Percentiles rank a stretch among this genome's conserved stretches.
Evolutionary conservation across 208 protist species (phyloP).

Genomic region (Angomonas desouzai): DNA sequence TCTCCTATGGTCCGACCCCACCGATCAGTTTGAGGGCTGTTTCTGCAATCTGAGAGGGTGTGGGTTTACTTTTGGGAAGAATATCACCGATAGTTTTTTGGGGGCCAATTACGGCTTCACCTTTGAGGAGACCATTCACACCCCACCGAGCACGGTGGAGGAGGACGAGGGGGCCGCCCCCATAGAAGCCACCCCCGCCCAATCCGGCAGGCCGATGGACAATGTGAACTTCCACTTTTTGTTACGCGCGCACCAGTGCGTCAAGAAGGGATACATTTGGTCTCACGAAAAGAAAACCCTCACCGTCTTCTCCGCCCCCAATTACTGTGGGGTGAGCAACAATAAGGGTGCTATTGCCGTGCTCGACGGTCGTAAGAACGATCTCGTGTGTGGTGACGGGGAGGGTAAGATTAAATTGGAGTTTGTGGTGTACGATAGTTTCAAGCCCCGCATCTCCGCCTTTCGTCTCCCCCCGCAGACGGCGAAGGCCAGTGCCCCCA

Average conservation of each 20-base stretch:
- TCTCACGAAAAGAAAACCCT: constrained; percentile 41
- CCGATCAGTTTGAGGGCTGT: constrained; percentile 70
- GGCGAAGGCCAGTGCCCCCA: neutral
- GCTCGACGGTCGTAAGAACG: constrained; percentile 40
- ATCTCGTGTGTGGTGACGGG: constrained; percentile 14
- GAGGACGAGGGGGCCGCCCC: neutral
- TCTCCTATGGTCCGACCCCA: constrained; percentile 99
- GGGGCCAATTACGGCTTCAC: constrained; percentile 50
- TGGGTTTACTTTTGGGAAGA: constrained; percentile 72
- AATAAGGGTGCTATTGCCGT: constrained; percentile 76
- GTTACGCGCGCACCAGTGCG: constrained; percentile 91
- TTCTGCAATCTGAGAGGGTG: constrained; percentile 55
- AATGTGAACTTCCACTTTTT: constrained; percentile 88
- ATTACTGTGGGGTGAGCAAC: constrained; percentile 73
- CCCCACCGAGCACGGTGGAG: constrained; percentile 5
- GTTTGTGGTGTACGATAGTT: constrained; percentile 58
- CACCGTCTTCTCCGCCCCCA: constrained; percentile 84
- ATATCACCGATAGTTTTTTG: constrained; percentile 68
- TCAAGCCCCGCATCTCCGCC: constrained; percentile 3
- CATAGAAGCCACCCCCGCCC: no score
- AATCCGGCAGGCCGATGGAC: constrained; percentile 20
- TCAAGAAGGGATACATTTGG: constrained; percentile 83
- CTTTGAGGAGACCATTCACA: constrained; percentile 25
- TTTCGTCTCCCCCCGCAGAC: neutral
- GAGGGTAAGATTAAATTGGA: constrained; percentile 53